These are phyloP conservation scores for Apophysomyces ossiformis DNA, from an alignment of 371 early-diverging fungal species.

Conservation along the genomic window DNA sequence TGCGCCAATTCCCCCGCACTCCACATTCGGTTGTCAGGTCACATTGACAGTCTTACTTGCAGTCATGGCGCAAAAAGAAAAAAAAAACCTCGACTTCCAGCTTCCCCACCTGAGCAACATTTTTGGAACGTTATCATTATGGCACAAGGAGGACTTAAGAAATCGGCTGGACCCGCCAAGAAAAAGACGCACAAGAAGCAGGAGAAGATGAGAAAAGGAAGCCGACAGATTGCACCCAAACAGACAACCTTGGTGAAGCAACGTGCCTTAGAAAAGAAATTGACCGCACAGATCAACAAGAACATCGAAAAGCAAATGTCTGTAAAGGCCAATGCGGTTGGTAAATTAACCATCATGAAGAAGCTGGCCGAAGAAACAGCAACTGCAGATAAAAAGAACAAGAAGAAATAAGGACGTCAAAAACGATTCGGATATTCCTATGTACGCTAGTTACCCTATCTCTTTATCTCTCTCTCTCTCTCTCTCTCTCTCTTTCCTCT, in stretches of 20 bases:
- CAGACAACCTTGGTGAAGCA: constrained; percentile 59
- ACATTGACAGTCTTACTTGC: too few relatives aligned
- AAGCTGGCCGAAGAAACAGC: constrained; percentile 55
- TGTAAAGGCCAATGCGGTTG: constrained; percentile 68
- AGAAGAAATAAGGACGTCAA: constrained; percentile 18
- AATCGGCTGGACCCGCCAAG: constrained; percentile 38
- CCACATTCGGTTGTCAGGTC: too few relatives aligned
- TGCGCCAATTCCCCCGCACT: too few relatives aligned
- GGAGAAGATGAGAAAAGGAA: constrained; percentile 61
- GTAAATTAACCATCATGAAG: constrained; percentile 75
- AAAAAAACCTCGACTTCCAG: too few relatives aligned
- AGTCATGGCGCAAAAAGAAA: too few relatives aligned
- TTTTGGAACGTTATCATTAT: constrained; percentile 21
- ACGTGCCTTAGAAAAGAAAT: constrained; percentile 58
- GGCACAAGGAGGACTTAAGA: constrained; percentile 61
- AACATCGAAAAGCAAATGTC: constrained; percentile 73
- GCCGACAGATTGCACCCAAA: constrained; percentile 66
- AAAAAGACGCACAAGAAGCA: constrained; percentile 57
- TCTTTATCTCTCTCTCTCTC: background rate
- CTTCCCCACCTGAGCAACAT: too few relatives aligned
- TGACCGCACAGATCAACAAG: constrained; percentile 65
- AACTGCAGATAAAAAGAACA: constrained; percentile 33
- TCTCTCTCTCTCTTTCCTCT: background rate
- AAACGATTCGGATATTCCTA: background rate
- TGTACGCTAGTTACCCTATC: background rate